phyloP scores from a whole-genome alignment of 345 rosid species.

The Salix koriyanagi region DNA sequence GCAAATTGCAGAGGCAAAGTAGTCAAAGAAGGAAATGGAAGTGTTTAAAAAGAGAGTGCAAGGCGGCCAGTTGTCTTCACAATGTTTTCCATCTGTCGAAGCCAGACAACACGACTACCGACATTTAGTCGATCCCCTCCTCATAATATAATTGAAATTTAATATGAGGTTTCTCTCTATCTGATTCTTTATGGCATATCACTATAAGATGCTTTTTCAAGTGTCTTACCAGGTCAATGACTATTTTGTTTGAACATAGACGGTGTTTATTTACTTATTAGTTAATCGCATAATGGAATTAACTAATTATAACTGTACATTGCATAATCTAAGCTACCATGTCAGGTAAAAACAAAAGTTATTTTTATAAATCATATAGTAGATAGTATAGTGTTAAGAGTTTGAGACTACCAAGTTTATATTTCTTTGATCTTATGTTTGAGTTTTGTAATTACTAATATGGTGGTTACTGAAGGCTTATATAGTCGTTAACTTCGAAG shows the following conservation, averaged over 20 bases:
- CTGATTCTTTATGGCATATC: too few species aligned
- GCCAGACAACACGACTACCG: conserved; percentile 6
- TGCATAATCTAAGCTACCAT: neutral
- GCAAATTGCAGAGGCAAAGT: neutral
- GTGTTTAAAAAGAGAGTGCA: neutral
- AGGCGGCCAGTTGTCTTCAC: conserved; percentile 29
- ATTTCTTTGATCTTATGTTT: too few species aligned
- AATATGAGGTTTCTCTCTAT: too few species aligned
- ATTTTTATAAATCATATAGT: neutral
- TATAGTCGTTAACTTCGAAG: fast-evolving
- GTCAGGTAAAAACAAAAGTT: neutral
- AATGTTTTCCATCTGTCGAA: conserved; percentile 20
- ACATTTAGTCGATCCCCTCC: neutral
- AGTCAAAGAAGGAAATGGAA: conserved; percentile 19
- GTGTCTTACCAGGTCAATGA: too few species aligned
- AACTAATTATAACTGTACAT: neutral
- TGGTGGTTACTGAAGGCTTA: fast-evolving
- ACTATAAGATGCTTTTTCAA: too few species aligned
- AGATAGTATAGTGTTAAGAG: too few species aligned
- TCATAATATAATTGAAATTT: too few species aligned
- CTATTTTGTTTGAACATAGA: too few species aligned
- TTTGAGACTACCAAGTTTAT: too few species aligned
- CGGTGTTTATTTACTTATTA: too few species aligned
- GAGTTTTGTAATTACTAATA: too few species aligned
- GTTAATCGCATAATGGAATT: too few species aligned